phyloP scores from a whole-genome alignment of 495 filamentous ascomycete genomes.

The Choiromyces venosus region DNA sequence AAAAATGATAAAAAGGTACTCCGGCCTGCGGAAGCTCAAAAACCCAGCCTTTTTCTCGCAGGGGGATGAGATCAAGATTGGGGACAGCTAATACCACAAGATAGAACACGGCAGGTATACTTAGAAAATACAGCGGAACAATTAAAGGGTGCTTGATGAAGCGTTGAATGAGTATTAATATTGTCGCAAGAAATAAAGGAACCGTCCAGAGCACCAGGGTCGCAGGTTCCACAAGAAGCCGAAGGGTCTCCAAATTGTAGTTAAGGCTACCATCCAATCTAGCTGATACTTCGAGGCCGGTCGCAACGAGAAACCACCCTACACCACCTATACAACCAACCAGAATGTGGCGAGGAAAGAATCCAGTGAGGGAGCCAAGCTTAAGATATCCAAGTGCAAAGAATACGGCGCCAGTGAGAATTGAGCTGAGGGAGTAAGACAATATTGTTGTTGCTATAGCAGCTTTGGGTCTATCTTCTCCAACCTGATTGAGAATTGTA shows the following conservation, averaged over 20 bases:
- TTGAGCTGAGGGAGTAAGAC: slow-evolving; percentile 82
- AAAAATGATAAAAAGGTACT: slow-evolving; percentile 95
- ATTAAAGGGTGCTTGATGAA: slow-evolving; percentile 73
- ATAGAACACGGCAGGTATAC: slow-evolving; percentile 76
- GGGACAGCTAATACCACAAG: slow-evolving; percentile 63
- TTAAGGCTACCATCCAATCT: slow-evolving; percentile 75
- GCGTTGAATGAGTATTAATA: slow-evolving; percentile 68
- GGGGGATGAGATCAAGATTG: slow-evolving; percentile 54
- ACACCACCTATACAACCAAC: slow-evolving; percentile 97
- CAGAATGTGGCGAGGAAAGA: slow-evolving; percentile 93
- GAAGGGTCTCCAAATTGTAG: slow-evolving; percentile 68
- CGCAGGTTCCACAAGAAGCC: slow-evolving; percentile 62
- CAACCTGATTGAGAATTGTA: slow-evolving; percentile 71
- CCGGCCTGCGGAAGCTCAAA: slow-evolving; percentile 76
- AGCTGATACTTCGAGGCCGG: slow-evolving; percentile 91
- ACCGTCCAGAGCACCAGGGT: slow-evolving; percentile 78
- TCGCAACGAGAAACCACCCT: slow-evolving; percentile 89
- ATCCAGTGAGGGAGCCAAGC: slow-evolving; percentile 85
- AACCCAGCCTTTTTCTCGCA: slow-evolving; percentile 76
- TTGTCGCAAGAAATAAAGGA: slow-evolving; percentile 67
- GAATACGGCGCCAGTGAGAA: slow-evolving; percentile 86
- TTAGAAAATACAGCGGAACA: slow-evolving; percentile 78
- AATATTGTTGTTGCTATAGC: slow-evolving; percentile 89
- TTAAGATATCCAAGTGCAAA: slow-evolving; percentile 79
- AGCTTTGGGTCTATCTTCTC: slow-evolving; percentile 71